Percentiles rank a stretch among this genome's conserved stretches.
Evolutionary conservation across 441 rosid species (phyloP).

Genomic region (Pelargonium fulgidum): DNA sequence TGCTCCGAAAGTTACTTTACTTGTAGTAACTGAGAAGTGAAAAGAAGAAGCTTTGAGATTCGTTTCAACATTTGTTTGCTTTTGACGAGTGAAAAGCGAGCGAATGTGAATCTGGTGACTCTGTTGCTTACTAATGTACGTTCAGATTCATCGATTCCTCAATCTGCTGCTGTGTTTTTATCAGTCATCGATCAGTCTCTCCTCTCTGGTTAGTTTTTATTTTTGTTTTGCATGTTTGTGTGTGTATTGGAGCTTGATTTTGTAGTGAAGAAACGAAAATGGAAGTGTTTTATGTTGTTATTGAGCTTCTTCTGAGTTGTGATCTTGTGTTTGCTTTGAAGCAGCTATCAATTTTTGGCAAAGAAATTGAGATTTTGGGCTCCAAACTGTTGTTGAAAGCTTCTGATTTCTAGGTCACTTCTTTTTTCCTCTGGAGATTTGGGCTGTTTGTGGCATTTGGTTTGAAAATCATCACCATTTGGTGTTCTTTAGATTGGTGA

Average conservation of each 20-base stretch:
- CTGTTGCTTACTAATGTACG: too few species aligned
- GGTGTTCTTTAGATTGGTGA: too few species aligned
- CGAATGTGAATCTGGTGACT: not conserved
- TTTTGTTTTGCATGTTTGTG: constrained; percentile 10
- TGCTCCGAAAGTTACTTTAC: not conserved
- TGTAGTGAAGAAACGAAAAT: constrained; percentile 1
- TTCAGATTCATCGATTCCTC: not conserved
- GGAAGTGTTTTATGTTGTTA: constrained; percentile 12
- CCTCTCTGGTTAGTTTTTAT: constrained; percentile 11
- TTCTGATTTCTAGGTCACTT: not conserved
- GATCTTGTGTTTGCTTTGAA: not conserved
- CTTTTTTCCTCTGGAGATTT: not conserved
- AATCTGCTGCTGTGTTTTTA: constrained; percentile 1
- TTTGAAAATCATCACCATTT: too few species aligned
- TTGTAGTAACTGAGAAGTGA: not conserved
- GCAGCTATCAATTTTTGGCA: constrained; percentile 4
- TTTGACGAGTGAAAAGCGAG: not conserved
- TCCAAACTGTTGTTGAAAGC: not conserved
- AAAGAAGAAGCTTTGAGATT: not conserved
- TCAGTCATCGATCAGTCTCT: not conserved
- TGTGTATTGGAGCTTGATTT: constrained; percentile 7
- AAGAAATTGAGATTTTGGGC: not conserved
- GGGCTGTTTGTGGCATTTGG: too few species aligned
- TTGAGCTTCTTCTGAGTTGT: constrained; percentile 21
- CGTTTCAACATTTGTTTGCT: not conserved